Evolutionary conservation across 176 grass and related monocot species (phyloP), one percentile per base, ranked within the genome.

Genomic region (Sorghum bicolor): DNA sequence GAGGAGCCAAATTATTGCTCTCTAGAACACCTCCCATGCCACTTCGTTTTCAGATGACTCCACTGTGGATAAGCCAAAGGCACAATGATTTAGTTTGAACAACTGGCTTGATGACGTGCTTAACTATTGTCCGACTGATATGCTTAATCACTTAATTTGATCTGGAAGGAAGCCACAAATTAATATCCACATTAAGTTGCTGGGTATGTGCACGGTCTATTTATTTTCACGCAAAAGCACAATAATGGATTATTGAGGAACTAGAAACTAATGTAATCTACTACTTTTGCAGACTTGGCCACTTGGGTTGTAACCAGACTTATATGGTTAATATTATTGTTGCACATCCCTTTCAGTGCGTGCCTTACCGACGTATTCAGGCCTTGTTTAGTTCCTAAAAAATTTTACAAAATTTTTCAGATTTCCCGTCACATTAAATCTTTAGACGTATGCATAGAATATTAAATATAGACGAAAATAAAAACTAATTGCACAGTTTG

Each of bases 91-190:
- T 41, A 77, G 22, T 67, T 25, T 3, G 71, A 39, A 53, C 41
- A 10, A 22, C 41, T 76, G 44, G 13, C 28, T 64, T 75, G 32
- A 76, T 76, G 63, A 68, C 33, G 36, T 58, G 33, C 63, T 76
- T 68, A 40, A 76, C 67, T 40, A 77, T 77, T 77, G 62, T 40
- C 57, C 41, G 73, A 77, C 68, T 24, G 82, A 52, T 10, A 66
- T 12, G 17, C 47, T 68, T 2, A 30, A 84, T 69, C 76, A 67
- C 10, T 24, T 39, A 10, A 14, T 19, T 48, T n/a, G 3, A 76
- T 85, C 17, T 16, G 1, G 10, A 53, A 67, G 38, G 31, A 32
- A 32, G 31, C 10, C 15, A 13, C 20, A 17, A 37, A 37, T 37
- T 26, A 57, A 34, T 57, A 14, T 26, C 58, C 17, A 26, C 29